Evolutionary conservation across 2,329 filamentous ascomycete genomes (phyloP).

Genomic region (Microsporum canis): DNA sequence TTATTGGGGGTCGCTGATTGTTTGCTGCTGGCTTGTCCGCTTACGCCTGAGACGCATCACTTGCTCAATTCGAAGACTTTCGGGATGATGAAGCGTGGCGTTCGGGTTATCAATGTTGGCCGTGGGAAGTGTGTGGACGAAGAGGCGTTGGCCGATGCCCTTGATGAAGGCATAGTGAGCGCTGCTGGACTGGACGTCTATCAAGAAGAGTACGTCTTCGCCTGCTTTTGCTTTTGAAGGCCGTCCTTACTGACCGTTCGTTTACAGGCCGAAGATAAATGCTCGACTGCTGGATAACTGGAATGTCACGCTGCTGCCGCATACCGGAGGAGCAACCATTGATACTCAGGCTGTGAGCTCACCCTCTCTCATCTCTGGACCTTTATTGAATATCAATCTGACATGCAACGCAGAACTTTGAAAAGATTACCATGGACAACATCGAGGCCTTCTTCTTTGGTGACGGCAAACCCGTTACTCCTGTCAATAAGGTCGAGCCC

Average conservation of each 20-base stretch:
- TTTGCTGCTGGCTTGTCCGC: constrained; percentile 14
- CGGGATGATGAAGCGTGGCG: constrained; percentile 56
- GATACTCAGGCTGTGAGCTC: constrained; percentile 12
- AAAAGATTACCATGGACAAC: constrained; percentile 14
- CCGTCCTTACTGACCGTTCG: neutral
- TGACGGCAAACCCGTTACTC: constrained; percentile 15
- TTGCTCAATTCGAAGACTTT: constrained; percentile 58
- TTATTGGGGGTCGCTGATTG: constrained; percentile 13
- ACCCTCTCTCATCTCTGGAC: neutral
- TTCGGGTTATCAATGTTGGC: constrained; percentile 65
- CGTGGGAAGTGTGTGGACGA: constrained; percentile 66
- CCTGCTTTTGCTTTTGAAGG: neutral
- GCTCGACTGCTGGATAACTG: constrained; percentile 14
- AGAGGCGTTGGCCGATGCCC: constrained; percentile 56
- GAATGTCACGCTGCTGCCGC: constrained; percentile 14
- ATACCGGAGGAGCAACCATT: constrained; percentile 13
- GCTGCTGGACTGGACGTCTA: constrained; percentile 64
- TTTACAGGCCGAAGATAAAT: constrained; percentile 11
- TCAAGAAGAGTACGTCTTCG: constrained; percentile 49
- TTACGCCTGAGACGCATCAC: constrained; percentile 49
- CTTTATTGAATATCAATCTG: too few relatives aligned
- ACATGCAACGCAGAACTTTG: constrained; percentile 11
- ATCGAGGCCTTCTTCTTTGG: constrained; percentile 15
- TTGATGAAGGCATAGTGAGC: constrained; percentile 52
- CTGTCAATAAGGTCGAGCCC: constrained; percentile 12